These are phyloP conservation scores for Aspergillus glaucus DNA, from an alignment of 2,329 filamentous ascomycete species.

Conservation along the genomic window DNA sequence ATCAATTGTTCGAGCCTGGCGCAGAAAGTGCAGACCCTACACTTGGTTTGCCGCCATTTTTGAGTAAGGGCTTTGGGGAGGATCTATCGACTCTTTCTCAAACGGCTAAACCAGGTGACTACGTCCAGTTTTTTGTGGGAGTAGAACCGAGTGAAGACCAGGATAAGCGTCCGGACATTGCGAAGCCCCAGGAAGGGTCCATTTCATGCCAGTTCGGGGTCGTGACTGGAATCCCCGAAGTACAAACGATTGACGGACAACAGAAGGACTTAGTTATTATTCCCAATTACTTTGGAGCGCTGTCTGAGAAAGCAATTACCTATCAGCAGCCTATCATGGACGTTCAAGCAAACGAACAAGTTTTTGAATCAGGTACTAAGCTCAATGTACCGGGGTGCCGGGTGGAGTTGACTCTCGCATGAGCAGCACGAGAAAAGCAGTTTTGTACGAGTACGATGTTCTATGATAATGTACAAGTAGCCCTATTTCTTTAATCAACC, in stretches of 20 bases:
- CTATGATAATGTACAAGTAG: background rate
- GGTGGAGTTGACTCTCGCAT: conserved; percentile 15
- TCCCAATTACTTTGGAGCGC: conserved; percentile 31
- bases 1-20: conserved; percentile 18
- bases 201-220: conserved; percentile 29
- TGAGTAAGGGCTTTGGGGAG: conserved; percentile 19
- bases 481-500: background rate
- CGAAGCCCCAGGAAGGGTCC: conserved; percentile 2
- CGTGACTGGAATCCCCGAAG: conserved; percentile 15
- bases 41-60: conserved; percentile 12
- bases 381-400: conserved; percentile 29
- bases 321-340: conserved; percentile 20
- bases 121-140: conserved; percentile 37
- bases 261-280: conserved; percentile 17
- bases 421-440: conserved; percentile 2
- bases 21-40: background rate
- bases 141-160: conserved; percentile 13
- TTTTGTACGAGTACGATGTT: background rate
- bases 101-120: conserved; percentile 31
- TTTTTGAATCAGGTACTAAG: conserved; percentile 23
- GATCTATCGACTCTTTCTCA: conserved; percentile 35
- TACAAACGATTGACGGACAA: background rate
- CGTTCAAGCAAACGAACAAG: conserved; percentile 1
- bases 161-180: background rate
- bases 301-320: conserved; percentile 35